Percentiles rank a stretch among this genome's conserved stretches.
phyloP scores from a whole-genome alignment of 1,139 yeast species.

The Taphrina populina region DNA sequence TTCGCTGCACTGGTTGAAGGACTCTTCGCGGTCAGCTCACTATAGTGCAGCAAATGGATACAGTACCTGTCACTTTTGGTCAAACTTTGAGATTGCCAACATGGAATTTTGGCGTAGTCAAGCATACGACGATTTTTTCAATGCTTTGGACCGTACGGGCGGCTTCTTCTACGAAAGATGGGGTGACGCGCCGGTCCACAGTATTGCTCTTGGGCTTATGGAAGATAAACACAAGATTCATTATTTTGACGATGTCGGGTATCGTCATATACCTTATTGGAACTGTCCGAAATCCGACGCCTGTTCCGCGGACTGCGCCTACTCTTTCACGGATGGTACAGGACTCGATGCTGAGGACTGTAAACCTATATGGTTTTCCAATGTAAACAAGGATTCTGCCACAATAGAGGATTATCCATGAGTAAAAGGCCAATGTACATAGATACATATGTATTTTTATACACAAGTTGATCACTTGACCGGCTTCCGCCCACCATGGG shows the following conservation, averaged over 20 bases:
- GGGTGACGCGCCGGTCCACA: conserved; percentile 93
- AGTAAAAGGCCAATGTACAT: too few relatives aligned
- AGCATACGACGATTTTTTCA: conserved; percentile 67
- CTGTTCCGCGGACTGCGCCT: conserved; percentile 21
- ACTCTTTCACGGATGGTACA: conserved; percentile 28
- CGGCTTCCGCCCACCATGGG: too few relatives aligned
- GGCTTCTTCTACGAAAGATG: conserved; percentile 89
- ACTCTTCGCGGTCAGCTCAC: conserved; percentile 55
- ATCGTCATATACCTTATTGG: conserved; percentile 32
- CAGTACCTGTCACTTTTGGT: conserved; percentile 71
- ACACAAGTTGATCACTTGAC: too few relatives aligned
- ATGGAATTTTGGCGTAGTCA: conserved; percentile 71
- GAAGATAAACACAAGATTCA: conserved; percentile 26
- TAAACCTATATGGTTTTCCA: conserved; percentile 28
- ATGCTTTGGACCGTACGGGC: conserved; percentile 70
- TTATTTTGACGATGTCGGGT: conserved; percentile 50
- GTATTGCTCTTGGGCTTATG: conserved; percentile 29
- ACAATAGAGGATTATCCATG: background rate
- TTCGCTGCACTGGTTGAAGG: conserved; percentile 70
- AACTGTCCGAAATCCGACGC: conserved; percentile 22
- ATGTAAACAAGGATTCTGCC: conserved; percentile 15
- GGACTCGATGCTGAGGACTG: conserved; percentile 33
- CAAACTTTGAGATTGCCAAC: conserved; percentile 68
- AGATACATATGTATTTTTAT: too few relatives aligned
- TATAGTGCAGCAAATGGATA: conserved; percentile 48